These are phyloP conservation scores for Russula abietina DNA, from an alignment of 768 basidiomycete species.

Conservation along the genomic window DNA sequence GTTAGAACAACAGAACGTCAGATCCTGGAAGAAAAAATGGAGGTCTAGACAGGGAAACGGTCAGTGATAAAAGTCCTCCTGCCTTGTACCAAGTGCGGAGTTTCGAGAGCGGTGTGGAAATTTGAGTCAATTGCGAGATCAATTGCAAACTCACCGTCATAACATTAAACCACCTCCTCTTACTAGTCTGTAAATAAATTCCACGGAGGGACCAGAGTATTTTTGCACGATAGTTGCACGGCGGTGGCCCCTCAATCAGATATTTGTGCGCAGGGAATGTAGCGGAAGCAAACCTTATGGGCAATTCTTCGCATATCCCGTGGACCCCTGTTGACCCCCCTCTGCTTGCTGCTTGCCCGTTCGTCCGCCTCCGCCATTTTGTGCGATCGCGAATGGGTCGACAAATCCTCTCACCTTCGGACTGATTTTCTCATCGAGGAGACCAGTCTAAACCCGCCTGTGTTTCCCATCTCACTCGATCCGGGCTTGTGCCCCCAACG, in stretches of 20 bases:
- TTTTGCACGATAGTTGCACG: constrained; percentile 7
- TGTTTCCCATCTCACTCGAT: background rate
- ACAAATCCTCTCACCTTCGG: constrained; percentile 13
- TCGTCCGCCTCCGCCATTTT: constrained; percentile 9
- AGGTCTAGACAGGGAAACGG: background rate
- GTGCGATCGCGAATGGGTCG: constrained; percentile 17
- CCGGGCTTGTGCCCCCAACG: constrained; percentile 1
- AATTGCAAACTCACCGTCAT: background rate
- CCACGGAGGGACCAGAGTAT: background rate
- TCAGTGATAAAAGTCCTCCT: background rate
- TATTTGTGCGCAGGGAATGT: constrained; percentile 25
- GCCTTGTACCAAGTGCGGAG: background rate
- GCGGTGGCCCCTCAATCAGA: constrained; percentile 25
- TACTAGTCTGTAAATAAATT: background rate
- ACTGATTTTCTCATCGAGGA: constrained; percentile 19
- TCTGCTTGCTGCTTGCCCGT: constrained; percentile 1
- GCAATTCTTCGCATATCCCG: constrained; percentile 18
- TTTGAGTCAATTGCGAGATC: background rate
- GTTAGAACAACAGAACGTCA: background rate
- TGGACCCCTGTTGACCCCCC: constrained; percentile 20
- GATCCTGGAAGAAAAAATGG: background rate
- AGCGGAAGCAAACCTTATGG: constrained; percentile 36
- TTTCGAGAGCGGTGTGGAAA: background rate
- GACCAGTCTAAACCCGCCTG: constrained; percentile 8
- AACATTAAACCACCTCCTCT: background rate